phyloP scores from a whole-genome alignment of 2,329 filamentous ascomycete genomes.

The Camptophora hylomeconis region DNA sequence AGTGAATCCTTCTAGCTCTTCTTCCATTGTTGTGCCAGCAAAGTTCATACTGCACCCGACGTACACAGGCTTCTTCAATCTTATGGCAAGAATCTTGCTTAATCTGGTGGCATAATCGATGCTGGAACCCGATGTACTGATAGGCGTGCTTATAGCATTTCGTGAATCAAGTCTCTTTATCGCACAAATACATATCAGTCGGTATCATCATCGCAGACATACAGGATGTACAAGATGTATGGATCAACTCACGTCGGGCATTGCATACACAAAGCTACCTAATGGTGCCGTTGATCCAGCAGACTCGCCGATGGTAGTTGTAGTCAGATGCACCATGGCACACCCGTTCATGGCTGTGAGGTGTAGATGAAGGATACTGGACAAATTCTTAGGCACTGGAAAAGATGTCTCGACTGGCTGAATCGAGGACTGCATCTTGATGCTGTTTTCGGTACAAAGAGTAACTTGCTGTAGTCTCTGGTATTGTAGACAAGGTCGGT shows the following conservation, averaged over 20 bases:
- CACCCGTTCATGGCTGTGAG: slow-evolving; percentile 41
- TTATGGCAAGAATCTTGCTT: slow-evolving; percentile 69
- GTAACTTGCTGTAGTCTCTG: no score
- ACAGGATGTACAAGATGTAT: no score
- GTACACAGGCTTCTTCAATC: slow-evolving; percentile 64
- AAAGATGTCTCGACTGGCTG: slow-evolving; percentile 43
- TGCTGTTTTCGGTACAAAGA: no score
- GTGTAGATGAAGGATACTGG: slow-evolving; percentile 46
- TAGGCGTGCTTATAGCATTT: slow-evolving; percentile 51
- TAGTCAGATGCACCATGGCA: slow-evolving; percentile 44
- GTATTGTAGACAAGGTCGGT: no score
- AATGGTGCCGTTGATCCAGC: slow-evolving; percentile 38
- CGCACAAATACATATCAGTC: neutral
- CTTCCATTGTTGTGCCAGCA: slow-evolving; percentile 68
- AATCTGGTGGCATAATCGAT: slow-evolving; percentile 78
- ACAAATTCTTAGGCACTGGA: slow-evolving; percentile 41
- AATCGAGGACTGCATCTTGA: no score
- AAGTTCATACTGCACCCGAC: slow-evolving; percentile 81
- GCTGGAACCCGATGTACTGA: slow-evolving; percentile 63
- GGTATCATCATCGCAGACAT: no score
- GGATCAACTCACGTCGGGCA: slow-evolving; percentile 60
- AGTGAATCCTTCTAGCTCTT: slow-evolving; percentile 83
- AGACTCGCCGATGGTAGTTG: slow-evolving; percentile 34
- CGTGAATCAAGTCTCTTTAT: no score
- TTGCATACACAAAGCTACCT: slow-evolving; percentile 85